Percentiles rank a stretch among this genome's conserved stretches.
phyloP scores from a whole-genome alignment of 495 filamentous ascomycete species.

The Bathelium albidoporum region DNA sequence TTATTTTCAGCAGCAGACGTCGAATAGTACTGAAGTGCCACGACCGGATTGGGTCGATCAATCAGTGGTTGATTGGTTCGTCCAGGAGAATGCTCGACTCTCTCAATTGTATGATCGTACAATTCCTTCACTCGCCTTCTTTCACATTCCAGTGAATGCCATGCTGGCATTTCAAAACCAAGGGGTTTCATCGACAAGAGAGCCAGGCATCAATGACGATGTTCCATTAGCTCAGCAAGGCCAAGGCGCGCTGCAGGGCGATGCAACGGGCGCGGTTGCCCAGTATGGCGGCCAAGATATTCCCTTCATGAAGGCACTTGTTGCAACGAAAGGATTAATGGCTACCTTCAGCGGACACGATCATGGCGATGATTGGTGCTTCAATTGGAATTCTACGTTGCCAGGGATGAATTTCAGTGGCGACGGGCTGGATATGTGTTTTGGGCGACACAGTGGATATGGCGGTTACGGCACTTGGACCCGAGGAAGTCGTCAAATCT shows the following conservation, averaged over 20 bases:
- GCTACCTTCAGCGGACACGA: constrained; percentile 61
- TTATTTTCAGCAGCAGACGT: constrained; percentile 34
- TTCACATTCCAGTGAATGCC: constrained; percentile 58
- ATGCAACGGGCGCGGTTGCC: constrained; percentile 12
- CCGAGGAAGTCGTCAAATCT: constrained; percentile 50
- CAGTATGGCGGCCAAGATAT: constrained; percentile 43
- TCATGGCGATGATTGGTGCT: constrained; percentile 60
- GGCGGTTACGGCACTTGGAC: constrained; percentile 60
- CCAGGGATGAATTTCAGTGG: constrained; percentile 30
- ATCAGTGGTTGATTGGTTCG: constrained; percentile 54
- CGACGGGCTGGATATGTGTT: constrained; percentile 47
- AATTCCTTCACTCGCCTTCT: constrained; percentile 60
- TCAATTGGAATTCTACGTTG: constrained; percentile 30
- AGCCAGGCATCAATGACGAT: constrained; percentile 61
- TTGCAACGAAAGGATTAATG: constrained; percentile 46
- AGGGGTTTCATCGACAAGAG: constrained; percentile 29
- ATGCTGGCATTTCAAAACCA: constrained; percentile 38
- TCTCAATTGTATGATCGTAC: constrained; percentile 28
- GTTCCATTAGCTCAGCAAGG: constrained; percentile 47
- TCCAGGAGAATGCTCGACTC: constrained; percentile 36
- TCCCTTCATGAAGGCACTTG: constrained; percentile 55
- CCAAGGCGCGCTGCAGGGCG: constrained; percentile 9
- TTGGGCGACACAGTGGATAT: constrained; percentile 60
- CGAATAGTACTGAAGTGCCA: constrained; percentile 27
- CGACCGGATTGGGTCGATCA: constrained; percentile 34